These are phyloP conservation scores for Corchorus capsularis DNA, from an alignment of 345 rosid species.

Conservation along the genomic window DNA sequence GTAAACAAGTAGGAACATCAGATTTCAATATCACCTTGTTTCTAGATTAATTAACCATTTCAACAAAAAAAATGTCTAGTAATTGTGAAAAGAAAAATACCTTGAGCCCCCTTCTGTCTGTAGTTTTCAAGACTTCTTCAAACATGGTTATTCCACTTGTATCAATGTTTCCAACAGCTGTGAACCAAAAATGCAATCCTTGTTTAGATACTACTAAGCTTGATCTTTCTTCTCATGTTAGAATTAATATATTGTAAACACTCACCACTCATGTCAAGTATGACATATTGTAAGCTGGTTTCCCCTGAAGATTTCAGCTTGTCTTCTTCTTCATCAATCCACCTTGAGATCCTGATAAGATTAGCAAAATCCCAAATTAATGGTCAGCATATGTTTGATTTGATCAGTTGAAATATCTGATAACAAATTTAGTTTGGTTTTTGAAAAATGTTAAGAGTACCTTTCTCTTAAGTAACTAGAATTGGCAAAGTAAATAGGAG, in stretches of 20 bases:
- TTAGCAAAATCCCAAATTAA: background rate
- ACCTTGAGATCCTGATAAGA: constrained; percentile 60
- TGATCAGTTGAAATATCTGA: background rate
- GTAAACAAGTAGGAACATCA: background rate
- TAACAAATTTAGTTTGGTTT: background rate
- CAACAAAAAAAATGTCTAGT: background rate
- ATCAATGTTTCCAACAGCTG: constrained; percentile 91
- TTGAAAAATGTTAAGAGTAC: constrained; percentile 34
- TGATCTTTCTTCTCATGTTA: background rate
- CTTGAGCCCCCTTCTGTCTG: constrained; percentile 65
- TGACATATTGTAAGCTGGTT: constrained; percentile 59
- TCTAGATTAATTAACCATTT: background rate
- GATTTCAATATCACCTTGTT: background rate
- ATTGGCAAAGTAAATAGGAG: constrained; percentile 89
- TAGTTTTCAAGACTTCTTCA: constrained; percentile 64
- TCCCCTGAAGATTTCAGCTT: constrained; percentile 53
- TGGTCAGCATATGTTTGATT: background rate
- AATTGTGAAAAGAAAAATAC: constrained; percentile 28
- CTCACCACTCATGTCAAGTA: constrained; percentile 72
- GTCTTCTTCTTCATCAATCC: constrained; percentile 86
- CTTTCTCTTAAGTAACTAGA: constrained; percentile 84
- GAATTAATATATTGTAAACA: background rate
- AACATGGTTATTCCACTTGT: constrained; percentile 97
- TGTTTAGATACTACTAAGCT: constrained; percentile 2
- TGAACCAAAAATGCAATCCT: constrained; percentile 8